Percentiles rank a stretch among this genome's conserved stretches.
Evolutionary conservation across 2,329 filamentous ascomycete genomes (phyloP).

Genomic region (Fusarium coffeatum): DNA sequence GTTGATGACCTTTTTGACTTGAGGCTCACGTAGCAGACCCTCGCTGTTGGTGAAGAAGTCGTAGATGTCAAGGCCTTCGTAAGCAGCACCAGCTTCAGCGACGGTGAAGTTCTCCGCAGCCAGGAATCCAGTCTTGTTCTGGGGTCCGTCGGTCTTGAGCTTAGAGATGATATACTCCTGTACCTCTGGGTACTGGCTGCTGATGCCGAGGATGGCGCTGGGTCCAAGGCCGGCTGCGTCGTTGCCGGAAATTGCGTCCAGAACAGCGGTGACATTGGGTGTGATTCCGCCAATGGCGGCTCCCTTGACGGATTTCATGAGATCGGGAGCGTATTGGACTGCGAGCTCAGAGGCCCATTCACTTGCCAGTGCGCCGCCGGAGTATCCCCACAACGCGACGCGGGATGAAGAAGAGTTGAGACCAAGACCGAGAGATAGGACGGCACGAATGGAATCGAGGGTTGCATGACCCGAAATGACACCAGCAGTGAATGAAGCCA

Average conservation of each 20-base stretch:
- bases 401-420: slow-evolving; percentile 38
- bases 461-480: slow-evolving; percentile 58
- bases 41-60: slow-evolving; percentile 33
- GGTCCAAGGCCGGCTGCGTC: slow-evolving; percentile 35
- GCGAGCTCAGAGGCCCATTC: slow-evolving; percentile 66
- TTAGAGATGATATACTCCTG: slow-evolving; percentile 33
- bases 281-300: slow-evolving; percentile 62
- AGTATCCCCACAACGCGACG: slow-evolving; percentile 66
- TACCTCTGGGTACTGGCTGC: slow-evolving; percentile 36
- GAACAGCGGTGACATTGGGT: slow-evolving; percentile 53
- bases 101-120: slow-evolving; percentile 25
- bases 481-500: slow-evolving; percentile 58
- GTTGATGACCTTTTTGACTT: slow-evolving; percentile 20
- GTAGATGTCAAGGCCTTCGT: slow-evolving; percentile 21
- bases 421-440: slow-evolving; percentile 51
- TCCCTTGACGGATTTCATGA: slow-evolving; percentile 56
- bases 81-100: slow-evolving; percentile 21
- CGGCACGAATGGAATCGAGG: slow-evolving; percentile 59
- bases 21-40: slow-evolving; percentile 14
- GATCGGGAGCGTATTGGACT: slow-evolving; percentile 63
- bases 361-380: slow-evolving; percentile 63
- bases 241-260: slow-evolving; percentile 50
- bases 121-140: slow-evolving; percentile 41
- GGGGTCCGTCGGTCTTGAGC: slow-evolving; percentile 29
- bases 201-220: slow-evolving; percentile 38